Conservation (phyloP, 768 basidiomycete genomes). For the Hericium alpestre region DNA sequence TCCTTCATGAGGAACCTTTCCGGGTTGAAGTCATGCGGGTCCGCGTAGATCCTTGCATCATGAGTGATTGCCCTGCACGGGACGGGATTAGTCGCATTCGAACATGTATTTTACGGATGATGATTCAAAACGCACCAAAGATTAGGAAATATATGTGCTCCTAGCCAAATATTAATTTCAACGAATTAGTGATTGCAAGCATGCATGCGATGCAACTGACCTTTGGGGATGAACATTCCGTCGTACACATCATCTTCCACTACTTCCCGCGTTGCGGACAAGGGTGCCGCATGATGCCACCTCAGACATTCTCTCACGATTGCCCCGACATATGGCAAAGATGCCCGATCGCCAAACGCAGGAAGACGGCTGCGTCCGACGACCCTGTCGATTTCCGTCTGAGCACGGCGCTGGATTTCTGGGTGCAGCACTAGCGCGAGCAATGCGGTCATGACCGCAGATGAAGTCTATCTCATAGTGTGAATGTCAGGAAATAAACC, state of each 20-base stretch:
- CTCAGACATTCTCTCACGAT: constrained; percentile 2
- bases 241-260: neutral
- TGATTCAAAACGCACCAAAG: neutral
- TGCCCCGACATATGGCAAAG: constrained; percentile 9
- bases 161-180: neutral
- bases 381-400: constrained; percentile 4
- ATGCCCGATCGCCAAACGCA: constrained; percentile 1
- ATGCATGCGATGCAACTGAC: neutral
- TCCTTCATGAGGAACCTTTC: constrained; percentile 1
- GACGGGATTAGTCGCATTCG: no score
- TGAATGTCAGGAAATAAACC: neutral
- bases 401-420: constrained; percentile 4
- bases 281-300: neutral
- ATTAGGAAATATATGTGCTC: neutral
- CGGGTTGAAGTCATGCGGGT: constrained; percentile 5
- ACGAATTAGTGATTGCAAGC: neutral
- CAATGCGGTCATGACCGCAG: neutral
- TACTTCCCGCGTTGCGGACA: neutral
- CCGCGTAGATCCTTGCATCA: constrained; percentile 4
- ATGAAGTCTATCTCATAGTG: neutral
- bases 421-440: constrained; percentile 8
- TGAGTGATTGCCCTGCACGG: constrained; percentile 4
- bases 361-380: constrained; percentile 1
- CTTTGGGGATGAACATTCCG: neutral
- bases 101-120: neutral